phyloP scores from a whole-genome alignment of 139 green algal genomes.

The Klebsormidium nitens region DNA sequence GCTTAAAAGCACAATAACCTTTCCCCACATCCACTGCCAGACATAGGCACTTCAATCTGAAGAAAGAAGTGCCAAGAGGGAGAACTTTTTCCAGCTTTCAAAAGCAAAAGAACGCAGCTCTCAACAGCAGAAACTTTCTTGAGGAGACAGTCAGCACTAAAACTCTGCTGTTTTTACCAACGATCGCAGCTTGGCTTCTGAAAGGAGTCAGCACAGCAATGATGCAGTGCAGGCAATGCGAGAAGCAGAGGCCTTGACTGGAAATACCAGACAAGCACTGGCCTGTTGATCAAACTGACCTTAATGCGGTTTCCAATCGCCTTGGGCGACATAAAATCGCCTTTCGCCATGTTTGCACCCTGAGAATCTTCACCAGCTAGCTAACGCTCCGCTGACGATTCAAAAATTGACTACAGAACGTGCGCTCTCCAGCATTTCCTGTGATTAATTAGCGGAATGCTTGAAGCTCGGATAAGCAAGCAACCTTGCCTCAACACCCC shows the following conservation, averaged over 20 bases:
- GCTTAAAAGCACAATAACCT: not conserved
- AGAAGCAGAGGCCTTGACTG: not conserved
- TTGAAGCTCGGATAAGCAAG: no score
- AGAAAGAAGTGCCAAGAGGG: not conserved
- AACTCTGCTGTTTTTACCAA: no score
- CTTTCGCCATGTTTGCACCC: constrained; percentile 61
- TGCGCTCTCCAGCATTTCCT: no score
- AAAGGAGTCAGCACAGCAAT: not conserved
- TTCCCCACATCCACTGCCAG: not conserved
- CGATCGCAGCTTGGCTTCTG: not conserved
- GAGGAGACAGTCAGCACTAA: not conserved
- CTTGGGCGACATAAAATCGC: constrained; percentile 86
- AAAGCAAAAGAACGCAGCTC: not conserved
- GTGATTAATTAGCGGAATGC: no score
- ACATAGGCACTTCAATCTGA: not conserved
- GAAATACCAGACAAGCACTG: no score
- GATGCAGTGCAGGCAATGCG: not conserved
- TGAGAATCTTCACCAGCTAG: no score
- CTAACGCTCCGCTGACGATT: no score
- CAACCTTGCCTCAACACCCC: no score
- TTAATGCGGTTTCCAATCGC: constrained; percentile 82
- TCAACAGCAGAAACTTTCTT: not conserved
- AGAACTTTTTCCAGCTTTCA: not conserved
- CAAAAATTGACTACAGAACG: no score
- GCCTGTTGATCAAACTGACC: no score